Evolutionary conservation across 768 basidiomycete species (phyloP), one percentile per base, ranked within the genome.

Genomic region (Imleria badia): DNA sequence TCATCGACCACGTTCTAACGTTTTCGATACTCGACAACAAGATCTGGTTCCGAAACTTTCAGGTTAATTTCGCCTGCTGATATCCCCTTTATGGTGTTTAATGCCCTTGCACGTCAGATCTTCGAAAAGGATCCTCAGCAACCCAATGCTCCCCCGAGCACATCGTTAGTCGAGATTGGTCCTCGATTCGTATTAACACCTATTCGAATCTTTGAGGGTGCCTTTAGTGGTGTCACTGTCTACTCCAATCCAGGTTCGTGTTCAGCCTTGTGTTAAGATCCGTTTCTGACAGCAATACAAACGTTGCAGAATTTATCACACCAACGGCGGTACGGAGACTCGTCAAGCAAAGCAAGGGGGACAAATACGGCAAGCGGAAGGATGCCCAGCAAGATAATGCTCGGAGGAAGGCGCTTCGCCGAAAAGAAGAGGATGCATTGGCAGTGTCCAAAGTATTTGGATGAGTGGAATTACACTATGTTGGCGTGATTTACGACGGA

Each of bases 31-130:
- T 96, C 30, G 97, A 99, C 77, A 81, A 82, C 66, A 98, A 97
- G 71, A 93, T 98, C 60, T 99, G 97, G 97, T 98, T 98, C 79
- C 85, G 97, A 60, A 98, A 98, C 73, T 99, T 89, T 77, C 97
- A 99, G 82, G 93, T 94, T 54, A 60, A 77, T 66, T 39, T 56
- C 43, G 34, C 23, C 15, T 41, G 35, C 26, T 35, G 30, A 43
- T 35, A 50, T 41, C 15, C 22, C 17, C 33, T 40, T 36, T 19
- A 34, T 20, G 14, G 40, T n/a, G 6, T 42, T 50, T 6, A 41
- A 40, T 20, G 22, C 9, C 26, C n/a, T 45, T 45, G 41, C 48
- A 41, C 19, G n/a, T 23, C 43, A 97, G 91, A 95, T 96, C 57
- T 75, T 97, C 52, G 94, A 97, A 72, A 98, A 95, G 70, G 94